Evolutionary conservation across 306 rosid species (phyloP).

Genomic region (Quercus alba): DNA sequence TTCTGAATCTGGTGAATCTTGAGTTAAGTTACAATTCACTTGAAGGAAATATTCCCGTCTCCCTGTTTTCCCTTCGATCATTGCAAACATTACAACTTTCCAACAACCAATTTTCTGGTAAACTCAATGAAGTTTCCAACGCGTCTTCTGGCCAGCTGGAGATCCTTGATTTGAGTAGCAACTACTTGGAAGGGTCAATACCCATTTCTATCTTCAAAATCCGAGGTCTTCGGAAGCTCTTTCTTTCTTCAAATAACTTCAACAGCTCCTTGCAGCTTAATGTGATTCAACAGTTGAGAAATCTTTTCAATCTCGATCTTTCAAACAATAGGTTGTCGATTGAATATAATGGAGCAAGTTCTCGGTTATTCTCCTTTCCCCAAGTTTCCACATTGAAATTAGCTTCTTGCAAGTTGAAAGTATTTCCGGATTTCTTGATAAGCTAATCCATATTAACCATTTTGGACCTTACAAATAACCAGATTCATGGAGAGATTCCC

Average conservation of each 20-base stretch:
- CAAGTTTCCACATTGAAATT: accelerated
- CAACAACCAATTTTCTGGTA: neutral
- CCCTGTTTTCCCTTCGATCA: neutral
- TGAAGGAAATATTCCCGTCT: no score
- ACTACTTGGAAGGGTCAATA: neutral
- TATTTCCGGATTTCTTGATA: conserved; percentile 4
- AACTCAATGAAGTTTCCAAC: neutral
- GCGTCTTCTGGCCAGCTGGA: neutral
- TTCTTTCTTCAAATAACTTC: conserved; percentile 12
- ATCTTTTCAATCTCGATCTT: conserved; percentile 7
- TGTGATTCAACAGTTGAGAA: neutral
- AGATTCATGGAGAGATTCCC: conserved; percentile 36
- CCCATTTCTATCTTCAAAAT: neutral
- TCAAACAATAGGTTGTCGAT: conserved; percentile 6
- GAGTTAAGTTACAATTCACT: accelerated
- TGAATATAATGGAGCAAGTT: neutral
- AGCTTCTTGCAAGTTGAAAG: conserved; percentile 18
- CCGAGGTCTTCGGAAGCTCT: neutral
- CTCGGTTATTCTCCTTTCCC: accelerated
- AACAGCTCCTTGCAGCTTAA: neutral
- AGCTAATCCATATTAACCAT: accelerated
- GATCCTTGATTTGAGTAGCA: no score
- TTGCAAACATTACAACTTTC: neutral
- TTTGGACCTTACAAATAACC: conserved; percentile 40
- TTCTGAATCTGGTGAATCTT: no score